Evolutionary conservation across 805 yeast species (phyloP).

Genomic region (Candida quercuum): DNA sequence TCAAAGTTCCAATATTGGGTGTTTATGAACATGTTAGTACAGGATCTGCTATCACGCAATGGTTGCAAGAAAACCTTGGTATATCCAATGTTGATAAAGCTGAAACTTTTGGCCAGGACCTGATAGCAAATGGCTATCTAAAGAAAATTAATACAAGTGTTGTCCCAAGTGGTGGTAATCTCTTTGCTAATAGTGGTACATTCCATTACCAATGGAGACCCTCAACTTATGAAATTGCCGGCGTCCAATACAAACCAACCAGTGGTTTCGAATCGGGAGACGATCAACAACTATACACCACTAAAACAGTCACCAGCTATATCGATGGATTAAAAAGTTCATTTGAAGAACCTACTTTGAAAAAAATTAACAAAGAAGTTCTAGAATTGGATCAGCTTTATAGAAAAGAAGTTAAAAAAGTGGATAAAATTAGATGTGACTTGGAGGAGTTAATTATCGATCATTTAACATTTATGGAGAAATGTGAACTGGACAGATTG

Average conservation of each 20-base stretch:
- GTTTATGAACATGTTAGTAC: constrained; percentile 56
- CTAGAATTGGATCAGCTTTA: constrained; percentile 52
- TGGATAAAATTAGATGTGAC: constrained; percentile 66
- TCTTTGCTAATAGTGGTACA: constrained; percentile 71
- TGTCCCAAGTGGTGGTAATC: constrained; percentile 68
- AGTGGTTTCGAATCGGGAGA: constrained; percentile 17
- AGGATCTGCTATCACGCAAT: constrained; percentile 56
- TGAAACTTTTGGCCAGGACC: constrained; percentile 71
- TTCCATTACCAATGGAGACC: constrained; percentile 80
- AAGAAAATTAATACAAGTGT: constrained; percentile 48
- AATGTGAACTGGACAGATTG: constrained; percentile 75
- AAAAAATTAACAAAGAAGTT: constrained; percentile 52
- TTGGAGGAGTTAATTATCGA: constrained; percentile 70
- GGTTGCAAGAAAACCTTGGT: constrained; percentile 47
- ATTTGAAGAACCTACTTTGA: constrained; percentile 45
- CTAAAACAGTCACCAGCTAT: constrained; percentile 13
- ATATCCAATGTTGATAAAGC: constrained; percentile 47
- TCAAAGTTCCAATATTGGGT: constrained; percentile 65
- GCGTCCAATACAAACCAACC: constrained; percentile 19
- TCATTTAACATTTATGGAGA: constrained; percentile 71
- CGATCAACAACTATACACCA: constrained; percentile 19
- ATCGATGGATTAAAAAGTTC: constrained; percentile 22
- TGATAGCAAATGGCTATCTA: constrained; percentile 55
- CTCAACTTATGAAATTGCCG: constrained; percentile 53
- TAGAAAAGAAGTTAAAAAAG: constrained; percentile 44